These are phyloP conservation scores for Cornus suecica DNA, from an alignment of 148 eudicot genomes.

Conservation along the genomic window DNA sequence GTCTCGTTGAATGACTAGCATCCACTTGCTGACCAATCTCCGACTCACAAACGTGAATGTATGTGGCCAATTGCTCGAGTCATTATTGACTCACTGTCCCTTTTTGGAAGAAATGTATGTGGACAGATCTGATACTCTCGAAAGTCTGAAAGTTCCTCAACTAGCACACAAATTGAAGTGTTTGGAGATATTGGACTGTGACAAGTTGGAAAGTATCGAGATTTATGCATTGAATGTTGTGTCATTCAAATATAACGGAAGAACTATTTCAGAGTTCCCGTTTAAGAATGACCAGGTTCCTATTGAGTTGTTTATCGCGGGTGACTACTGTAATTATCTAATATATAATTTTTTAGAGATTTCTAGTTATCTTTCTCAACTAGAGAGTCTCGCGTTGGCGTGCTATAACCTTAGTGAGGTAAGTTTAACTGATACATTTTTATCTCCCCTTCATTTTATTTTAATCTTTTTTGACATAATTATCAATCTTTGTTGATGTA, in stretches of 20 bases:
- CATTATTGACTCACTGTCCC: neutral
- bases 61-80: too few species aligned
- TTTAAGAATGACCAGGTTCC: neutral
- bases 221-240: neutral
- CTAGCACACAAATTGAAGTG: neutral
- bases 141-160: neutral
- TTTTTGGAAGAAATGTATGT: neutral
- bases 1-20: neutral
- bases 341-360: neutral
- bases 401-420: neutral
- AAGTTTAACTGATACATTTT: too few species aligned
- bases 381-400: neutral
- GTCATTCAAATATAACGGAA: neutral
- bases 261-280: too few species aligned
- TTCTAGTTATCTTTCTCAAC: neutral
- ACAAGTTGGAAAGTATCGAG: neutral
- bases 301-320: neutral
- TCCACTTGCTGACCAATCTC: conserved; percentile 4
- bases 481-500: too few species aligned
- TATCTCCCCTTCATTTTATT: too few species aligned
- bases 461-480: too few species aligned
- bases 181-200: neutral
- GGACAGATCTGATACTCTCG: neutral
- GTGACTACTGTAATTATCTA: too few species aligned
- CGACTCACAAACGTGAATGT: neutral